phyloP scores from a whole-genome alignment of 352 stramenopile species.

The Hyaloperonospora brassicae region DNA sequence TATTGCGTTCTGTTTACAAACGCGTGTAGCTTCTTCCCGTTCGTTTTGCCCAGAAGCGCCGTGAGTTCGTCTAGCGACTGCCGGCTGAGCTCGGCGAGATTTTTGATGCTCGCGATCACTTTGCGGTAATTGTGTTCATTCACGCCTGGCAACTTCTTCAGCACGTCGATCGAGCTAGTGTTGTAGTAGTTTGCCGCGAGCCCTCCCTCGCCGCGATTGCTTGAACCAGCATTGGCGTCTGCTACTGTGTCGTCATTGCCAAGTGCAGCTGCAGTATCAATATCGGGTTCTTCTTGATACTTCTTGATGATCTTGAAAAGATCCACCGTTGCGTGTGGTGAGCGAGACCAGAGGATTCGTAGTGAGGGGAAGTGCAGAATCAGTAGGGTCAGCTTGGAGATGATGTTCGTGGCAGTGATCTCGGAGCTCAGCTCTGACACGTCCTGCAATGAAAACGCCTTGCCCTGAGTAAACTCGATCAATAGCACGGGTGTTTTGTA shows the following conservation, averaged over 20 bases:
- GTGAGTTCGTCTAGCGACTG: conserved; percentile 55
- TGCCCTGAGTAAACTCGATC: conserved; percentile 91
- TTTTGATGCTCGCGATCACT: conserved; percentile 60
- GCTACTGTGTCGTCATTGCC: conserved; percentile 34
- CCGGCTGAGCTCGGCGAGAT: conserved; percentile 67
- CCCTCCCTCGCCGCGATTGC: conserved; percentile 22
- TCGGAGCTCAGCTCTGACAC: conserved; percentile 87
- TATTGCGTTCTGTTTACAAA: conserved; percentile 76
- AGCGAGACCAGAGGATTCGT: conserved; percentile 92
- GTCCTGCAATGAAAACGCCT: conserved; percentile 83
- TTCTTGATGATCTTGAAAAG: conserved; percentile 79
- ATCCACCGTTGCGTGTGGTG: conserved; percentile 85
- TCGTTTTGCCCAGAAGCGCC: conserved; percentile 61
- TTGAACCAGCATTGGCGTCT: conserved; percentile 16
- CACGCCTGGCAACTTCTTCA: conserved; percentile 94
- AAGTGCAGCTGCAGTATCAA: conserved; percentile 57
- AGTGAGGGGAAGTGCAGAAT: conserved; percentile 92
- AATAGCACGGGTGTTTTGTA: conserved; percentile 90
- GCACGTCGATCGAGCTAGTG: conserved; percentile 88
- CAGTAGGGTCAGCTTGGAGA: conserved; percentile 93
- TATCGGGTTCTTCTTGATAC: conserved; percentile 79
- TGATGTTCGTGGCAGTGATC: conserved; percentile 89
- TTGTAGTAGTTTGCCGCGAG: conserved; percentile 70
- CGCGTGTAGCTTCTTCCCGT: conserved; percentile 65
- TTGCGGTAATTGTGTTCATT: conserved; percentile 89